Conservation (phyloP, 441 rosid genomes). For the Omphalea diandra region DNA sequence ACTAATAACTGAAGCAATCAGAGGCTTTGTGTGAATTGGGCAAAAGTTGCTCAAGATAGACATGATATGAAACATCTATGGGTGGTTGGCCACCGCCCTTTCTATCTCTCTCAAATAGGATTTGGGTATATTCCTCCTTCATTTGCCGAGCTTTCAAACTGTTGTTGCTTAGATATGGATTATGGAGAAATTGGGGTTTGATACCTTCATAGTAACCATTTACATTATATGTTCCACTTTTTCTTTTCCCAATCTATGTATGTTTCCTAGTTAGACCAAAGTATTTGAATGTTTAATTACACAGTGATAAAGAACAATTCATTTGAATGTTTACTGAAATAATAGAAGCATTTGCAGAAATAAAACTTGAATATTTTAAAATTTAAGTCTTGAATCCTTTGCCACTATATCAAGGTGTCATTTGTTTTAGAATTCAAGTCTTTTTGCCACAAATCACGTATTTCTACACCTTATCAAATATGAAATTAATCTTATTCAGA, state of each 20-base stretch:
- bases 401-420: too few relatives aligned
- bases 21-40: conserved; percentile 9
- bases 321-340: too few relatives aligned
- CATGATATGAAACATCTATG: background rate
- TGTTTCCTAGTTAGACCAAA: background rate
- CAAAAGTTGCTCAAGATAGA: conserved; percentile 9
- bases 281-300: too few relatives aligned
- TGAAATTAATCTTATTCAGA: too few relatives aligned
- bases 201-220: background rate
- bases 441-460: too few relatives aligned
- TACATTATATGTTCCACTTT: conserved; percentile 15
- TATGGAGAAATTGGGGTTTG: conserved; percentile 5
- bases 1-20: background rate
- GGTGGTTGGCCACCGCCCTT: conserved; percentile 24
- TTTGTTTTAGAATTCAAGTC: too few relatives aligned
- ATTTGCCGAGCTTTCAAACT: background rate
- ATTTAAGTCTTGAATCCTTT: too few relatives aligned
- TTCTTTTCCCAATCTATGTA: conserved; percentile 2
- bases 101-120: conserved; percentile 4
- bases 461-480: too few relatives aligned
- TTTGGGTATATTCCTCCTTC: conserved; percentile 22
- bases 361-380: too few relatives aligned
- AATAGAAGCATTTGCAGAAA: too few relatives aligned
- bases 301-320: too few relatives aligned
- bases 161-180: background rate